Evolutionary conservation across 257 asterid species (phyloP).

Genomic region (Haberlea rhodopensis): DNA sequence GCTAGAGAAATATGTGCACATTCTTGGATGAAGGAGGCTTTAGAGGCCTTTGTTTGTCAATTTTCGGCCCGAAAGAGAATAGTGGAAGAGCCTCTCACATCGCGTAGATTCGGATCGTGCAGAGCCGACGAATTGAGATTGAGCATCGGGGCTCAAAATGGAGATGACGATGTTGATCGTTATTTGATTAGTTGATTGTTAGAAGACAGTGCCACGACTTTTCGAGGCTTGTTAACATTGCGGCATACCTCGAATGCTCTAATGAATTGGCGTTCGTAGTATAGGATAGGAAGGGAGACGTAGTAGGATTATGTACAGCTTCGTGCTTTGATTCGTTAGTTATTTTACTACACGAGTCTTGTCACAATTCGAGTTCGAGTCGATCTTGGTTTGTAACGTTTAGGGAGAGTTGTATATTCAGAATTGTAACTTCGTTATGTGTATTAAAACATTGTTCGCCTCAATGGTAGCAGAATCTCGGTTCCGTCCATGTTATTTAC

Average conservation of each 20-base stretch:
- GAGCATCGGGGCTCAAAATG: neutral
- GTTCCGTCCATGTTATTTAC: no score
- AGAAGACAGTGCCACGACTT: neutral
- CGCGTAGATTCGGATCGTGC: neutral
- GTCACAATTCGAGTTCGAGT: neutral
- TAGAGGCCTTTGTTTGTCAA: constrained; percentile 52
- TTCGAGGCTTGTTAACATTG: neutral
- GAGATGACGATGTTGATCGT: neutral
- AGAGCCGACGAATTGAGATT: neutral
- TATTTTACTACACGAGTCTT: neutral
- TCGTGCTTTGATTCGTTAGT: neutral
- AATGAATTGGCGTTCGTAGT: neutral
- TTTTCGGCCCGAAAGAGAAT: constrained; percentile 26
- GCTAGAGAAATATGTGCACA: constrained; percentile 67
- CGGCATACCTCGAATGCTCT: neutral
- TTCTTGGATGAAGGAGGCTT: constrained; percentile 90
- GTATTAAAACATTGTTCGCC: neutral
- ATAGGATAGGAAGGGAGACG: neutral
- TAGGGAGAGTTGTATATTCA: neutral
- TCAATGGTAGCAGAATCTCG: neutral
- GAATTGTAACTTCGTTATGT: neutral
- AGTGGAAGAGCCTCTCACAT: constrained; percentile 33
- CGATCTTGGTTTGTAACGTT: neutral
- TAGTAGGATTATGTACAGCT: neutral
- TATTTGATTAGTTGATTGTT: neutral